phyloP scores from a whole-genome alignment of 129 eudicot species.

The Artemisia tridentata region DNA sequence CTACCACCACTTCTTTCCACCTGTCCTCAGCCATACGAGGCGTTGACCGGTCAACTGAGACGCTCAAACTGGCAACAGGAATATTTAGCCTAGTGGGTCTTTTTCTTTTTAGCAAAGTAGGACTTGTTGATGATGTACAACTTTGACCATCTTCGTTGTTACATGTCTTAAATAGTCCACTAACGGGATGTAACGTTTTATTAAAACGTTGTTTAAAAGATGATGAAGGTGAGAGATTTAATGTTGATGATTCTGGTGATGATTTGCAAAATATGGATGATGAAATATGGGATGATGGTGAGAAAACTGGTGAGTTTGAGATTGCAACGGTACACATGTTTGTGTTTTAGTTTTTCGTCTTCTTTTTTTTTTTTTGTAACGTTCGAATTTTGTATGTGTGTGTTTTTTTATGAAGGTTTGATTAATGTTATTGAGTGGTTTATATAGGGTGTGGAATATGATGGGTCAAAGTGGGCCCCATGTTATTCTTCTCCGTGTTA shows the following conservation, averaged over 20 bases:
- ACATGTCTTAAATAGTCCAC: constrained; percentile 41
- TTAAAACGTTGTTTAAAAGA: constrained; percentile 46
- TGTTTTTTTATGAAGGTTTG: constrained; percentile 4
- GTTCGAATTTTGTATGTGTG: constrained; percentile 40
- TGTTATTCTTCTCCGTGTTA: constrained; percentile 34
- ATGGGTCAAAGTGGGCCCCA: constrained; percentile 40
- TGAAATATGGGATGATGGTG: constrained; percentile 45
- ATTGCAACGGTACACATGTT: constrained; percentile 62
- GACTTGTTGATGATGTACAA: neutral
- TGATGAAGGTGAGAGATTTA: constrained; percentile 38
- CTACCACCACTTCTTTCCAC: constrained; percentile 50
- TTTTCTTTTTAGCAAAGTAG: constrained; percentile 58
- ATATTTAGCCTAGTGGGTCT: constrained; percentile 78
- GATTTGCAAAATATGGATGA: constrained; percentile 42
- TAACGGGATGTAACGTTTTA: constrained; percentile 38
- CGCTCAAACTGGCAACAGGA: constrained; percentile 46
- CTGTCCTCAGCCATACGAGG: constrained; percentile 28
- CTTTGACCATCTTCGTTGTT: constrained; percentile 30
- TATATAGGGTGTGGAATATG: constrained; percentile 15
- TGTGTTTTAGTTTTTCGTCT: neutral
- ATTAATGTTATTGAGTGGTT: constrained; percentile 4
- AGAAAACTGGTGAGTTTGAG: constrained; percentile 67
- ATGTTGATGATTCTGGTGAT: constrained; percentile 40
- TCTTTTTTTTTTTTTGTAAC: constrained; percentile 33
- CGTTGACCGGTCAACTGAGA: constrained; percentile 23